phyloP scores from a whole-genome alignment of 2,329 filamentous ascomycete genomes.

The Sporothrix pallida region DNA sequence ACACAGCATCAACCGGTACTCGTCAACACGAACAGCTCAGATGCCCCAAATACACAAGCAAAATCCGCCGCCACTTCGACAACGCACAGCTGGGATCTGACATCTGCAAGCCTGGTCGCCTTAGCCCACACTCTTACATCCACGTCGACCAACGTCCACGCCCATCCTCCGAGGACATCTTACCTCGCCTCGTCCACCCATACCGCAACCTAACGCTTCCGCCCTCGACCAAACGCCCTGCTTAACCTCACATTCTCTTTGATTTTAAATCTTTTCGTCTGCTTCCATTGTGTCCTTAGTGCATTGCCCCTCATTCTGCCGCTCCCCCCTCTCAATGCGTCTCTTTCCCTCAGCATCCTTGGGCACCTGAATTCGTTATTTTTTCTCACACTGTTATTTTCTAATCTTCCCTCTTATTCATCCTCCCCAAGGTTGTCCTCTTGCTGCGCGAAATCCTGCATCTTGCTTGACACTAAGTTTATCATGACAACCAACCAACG shows the following conservation, averaged over 20 bases:
- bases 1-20: conserved; percentile 30
- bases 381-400: conserved; percentile 2
- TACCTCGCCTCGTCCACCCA: conserved; percentile 28
- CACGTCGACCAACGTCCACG: conserved; percentile 18
- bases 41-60: not conserved
- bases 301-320: conserved; percentile 30
- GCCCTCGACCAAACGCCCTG: not conserved
- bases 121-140: conserved; percentile 20
- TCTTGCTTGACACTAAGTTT: conserved; percentile 45
- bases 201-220: conserved; percentile 27
- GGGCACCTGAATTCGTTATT: conserved; percentile 3
- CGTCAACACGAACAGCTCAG: conserved; percentile 22
- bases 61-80: not conserved
- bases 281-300: conserved; percentile 27
- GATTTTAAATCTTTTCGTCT: conserved; percentile 25
- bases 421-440: conserved; percentile 17
- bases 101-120: conserved; percentile 32
- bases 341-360: not conserved
- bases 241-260: conserved; percentile 21
- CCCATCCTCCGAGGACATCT: conserved; percentile 28
- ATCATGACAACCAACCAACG: conserved; percentile 56
- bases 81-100: conserved; percentile 33
- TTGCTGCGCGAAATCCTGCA: conserved; percentile 39
- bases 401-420: conserved; percentile 28
- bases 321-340: conserved; percentile 23